Evolutionary conservation across 2,329 filamentous ascomycete species (phyloP), one percentile per base, ranked within the genome.

Genomic region (Ascochyta pisi): DNA sequence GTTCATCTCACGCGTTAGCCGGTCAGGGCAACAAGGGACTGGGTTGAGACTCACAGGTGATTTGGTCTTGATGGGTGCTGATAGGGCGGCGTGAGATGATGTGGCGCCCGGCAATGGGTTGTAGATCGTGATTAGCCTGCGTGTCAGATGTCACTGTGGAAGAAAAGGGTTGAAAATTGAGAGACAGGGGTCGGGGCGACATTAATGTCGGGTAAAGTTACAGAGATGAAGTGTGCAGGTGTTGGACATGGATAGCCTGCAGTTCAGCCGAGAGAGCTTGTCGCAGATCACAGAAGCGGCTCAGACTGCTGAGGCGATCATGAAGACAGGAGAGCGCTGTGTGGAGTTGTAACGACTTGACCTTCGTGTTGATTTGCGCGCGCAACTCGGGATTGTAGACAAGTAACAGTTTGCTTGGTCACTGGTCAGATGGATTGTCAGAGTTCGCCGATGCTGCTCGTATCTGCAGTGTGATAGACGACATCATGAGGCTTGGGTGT

Each of bases 41-140:
- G 29, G 15, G 23, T 33, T 41, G 37, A 26, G 13, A 51, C n/a
- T 47, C 31, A 44, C 38, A 37, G 31, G 38, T 41, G 15, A 39
- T 38, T 15, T 48, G 24, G 43, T 26, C 1, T 37, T 15, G 16
- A 50, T 23, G 15, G 24, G 6, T 31, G 53, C 48, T 56, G 53
- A 56, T 51, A 56, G 53, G 53, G 48, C 42, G 27, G 47, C 38
- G 22, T 29, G 42, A 48, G 53, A 56, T 56, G 47, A 48, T 56
- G 53, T 56, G 53, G 53, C 53, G 53, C 42, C 33, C 53, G 42
- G 53, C 37, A 48, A 43, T 47, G 43, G 23, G 42, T n/a, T 56
- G 47, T 37, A 48, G 53, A 56, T 56, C 53, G 33, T 56, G 53
- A 56, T 56, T 51, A 56, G 48, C 38, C 46, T 47, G 33, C 43